phyloP scores from a whole-genome alignment of 2,329 filamentous ascomycete genomes.

The Cytospora leucostoma region DNA sequence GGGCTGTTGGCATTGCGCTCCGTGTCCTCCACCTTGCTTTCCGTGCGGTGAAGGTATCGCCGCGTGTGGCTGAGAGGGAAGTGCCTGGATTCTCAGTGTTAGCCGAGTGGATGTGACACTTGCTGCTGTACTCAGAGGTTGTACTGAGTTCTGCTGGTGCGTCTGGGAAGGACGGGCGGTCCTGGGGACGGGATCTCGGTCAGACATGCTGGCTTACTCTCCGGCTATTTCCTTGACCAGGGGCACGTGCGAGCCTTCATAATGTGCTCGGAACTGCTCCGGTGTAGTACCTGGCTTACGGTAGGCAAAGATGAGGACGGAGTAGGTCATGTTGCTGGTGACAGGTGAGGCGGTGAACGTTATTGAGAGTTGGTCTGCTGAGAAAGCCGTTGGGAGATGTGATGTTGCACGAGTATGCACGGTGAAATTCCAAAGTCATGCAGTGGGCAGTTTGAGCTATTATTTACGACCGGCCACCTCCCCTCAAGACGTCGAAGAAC shows the following conservation, averaged over 20 bases:
- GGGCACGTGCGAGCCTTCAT: slow-evolving; percentile 33
- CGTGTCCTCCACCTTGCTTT: slow-evolving; percentile 1
- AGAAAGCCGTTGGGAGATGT: not conserved
- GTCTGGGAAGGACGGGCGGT: not conserved
- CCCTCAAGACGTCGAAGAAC: not conserved
- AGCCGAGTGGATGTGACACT: not conserved
- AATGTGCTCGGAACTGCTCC: slow-evolving; percentile 32
- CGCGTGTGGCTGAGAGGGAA: slow-evolving; percentile 32
- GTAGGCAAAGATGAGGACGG: slow-evolving; percentile 28
- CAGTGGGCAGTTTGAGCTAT: not conserved
- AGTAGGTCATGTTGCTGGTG: slow-evolving; percentile 10
- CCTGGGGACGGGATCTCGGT: not conserved
- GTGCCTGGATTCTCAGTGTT: not conserved
- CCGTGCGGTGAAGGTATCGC: slow-evolving; percentile 28
- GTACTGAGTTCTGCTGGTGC: too few species aligned
- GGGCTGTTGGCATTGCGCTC: slow-evolving; percentile 24
- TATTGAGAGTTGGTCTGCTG: not conserved
- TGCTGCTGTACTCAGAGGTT: not conserved
- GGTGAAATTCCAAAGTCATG: not conserved
- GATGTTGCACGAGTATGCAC: not conserved
- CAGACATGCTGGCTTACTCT: slow-evolving; percentile 8
- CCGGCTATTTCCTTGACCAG: slow-evolving; percentile 31
- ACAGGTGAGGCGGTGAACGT: not conserved
- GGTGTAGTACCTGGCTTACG: slow-evolving; percentile 31
- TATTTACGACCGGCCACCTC: not conserved